Conservation (phyloP, 805 yeast species). For the Ogataea chonburiensis region DNA sequence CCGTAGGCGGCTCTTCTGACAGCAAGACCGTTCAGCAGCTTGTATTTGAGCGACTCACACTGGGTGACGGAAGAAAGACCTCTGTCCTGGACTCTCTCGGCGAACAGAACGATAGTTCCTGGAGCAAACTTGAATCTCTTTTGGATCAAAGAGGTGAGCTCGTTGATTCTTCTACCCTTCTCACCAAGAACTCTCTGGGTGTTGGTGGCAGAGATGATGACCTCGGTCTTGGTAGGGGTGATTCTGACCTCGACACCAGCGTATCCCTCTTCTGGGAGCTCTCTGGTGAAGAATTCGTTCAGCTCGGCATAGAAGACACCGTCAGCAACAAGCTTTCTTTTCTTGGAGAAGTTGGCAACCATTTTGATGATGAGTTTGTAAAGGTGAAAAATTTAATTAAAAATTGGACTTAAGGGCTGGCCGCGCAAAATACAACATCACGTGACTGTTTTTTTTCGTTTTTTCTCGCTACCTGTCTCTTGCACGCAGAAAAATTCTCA, state of each 20-base stretch:
- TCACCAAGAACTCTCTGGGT: slow-evolving; percentile 98
- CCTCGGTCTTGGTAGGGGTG: slow-evolving; percentile 97
- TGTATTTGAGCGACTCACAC: slow-evolving; percentile 98
- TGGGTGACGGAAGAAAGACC: slow-evolving; percentile 99
- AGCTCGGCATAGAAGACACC: slow-evolving; percentile 99
- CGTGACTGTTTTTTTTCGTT: slow-evolving; percentile 2
- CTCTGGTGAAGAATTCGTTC: slow-evolving; percentile 99
- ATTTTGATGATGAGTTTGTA: slow-evolving; percentile 22
- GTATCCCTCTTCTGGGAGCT: slow-evolving; percentile 99
- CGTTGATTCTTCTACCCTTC: slow-evolving; percentile 99
- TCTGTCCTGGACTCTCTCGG: slow-evolving; percentile 99
- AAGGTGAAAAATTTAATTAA: slow-evolving; percentile 6
- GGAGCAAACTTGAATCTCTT: slow-evolving; percentile 97
- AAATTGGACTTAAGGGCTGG: slow-evolving; percentile 4
- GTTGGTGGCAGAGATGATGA: slow-evolving; percentile 98
- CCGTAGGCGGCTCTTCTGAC: slow-evolving; percentile 99
- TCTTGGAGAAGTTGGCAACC: slow-evolving; percentile 75
- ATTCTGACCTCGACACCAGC: slow-evolving; percentile 99
- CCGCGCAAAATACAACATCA: slow-evolving; percentile 4
- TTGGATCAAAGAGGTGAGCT: slow-evolving; percentile 94
- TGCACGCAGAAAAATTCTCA: too few species aligned
- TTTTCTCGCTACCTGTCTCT: too few species aligned
- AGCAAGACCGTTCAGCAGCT: slow-evolving; percentile 97
- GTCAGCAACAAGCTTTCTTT: slow-evolving; percentile 99
- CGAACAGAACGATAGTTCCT: slow-evolving; percentile 91